These are phyloP conservation scores for Colletotrichum cuscutae DNA, from an alignment of 2,329 filamentous ascomycete species.

Conservation along the genomic window DNA sequence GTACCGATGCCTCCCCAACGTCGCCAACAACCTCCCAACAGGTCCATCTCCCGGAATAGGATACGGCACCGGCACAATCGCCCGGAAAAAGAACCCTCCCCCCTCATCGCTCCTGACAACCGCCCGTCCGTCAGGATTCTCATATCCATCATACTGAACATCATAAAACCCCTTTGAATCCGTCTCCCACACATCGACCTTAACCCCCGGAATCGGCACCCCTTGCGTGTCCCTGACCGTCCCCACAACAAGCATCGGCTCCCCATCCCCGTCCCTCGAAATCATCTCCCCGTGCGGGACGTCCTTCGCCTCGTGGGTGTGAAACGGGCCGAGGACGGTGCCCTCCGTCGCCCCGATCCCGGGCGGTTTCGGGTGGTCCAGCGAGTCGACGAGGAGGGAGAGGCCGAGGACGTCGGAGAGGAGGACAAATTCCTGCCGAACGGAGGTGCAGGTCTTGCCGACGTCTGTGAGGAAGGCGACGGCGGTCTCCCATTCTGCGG, in stretches of 20 bases:
- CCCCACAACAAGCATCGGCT: not conserved
- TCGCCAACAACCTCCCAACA: not conserved
- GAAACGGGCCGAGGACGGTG: not conserved
- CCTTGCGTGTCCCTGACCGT: not conserved
- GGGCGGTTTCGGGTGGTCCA: not conserved
- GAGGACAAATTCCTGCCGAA: not conserved
- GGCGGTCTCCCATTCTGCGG: not conserved
- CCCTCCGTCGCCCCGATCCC: not conserved
- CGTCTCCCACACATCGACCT: not conserved
- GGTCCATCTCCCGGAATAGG: not conserved
- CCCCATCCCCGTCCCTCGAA: not conserved
- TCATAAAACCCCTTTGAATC: not conserved
- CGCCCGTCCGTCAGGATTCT: not conserved
- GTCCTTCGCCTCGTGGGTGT: not conserved
- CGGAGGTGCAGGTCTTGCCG: not conserved
- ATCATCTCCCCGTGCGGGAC: not conserved
- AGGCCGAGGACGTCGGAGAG: not conserved
- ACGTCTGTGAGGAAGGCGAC: not conserved
- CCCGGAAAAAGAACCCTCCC: not conserved
- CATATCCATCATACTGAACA: not conserved
- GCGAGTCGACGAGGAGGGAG: not conserved
- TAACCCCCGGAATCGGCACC: not conserved
- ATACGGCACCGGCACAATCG: not conserved
- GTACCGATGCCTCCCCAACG: not conserved
- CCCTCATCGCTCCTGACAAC: not conserved